These are phyloP conservation scores for Tulasnella sp. DNA, from an alignment of 768 basidiomycete species.

Conservation along the genomic window DNA sequence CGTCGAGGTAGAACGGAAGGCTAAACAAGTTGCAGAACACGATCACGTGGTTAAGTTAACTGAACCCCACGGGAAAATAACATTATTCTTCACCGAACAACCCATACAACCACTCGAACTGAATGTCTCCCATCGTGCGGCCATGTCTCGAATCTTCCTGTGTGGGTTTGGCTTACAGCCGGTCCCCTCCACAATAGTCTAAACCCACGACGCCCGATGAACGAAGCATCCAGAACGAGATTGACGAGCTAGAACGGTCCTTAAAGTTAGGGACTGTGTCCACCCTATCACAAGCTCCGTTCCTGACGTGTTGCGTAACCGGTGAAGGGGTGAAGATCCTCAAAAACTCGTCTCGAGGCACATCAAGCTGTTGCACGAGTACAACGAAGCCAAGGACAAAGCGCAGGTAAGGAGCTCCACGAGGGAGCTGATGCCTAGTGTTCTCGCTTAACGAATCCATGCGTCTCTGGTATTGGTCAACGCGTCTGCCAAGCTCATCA, in stretches of 20 bases:
- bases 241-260: slow-evolving; percentile 34
- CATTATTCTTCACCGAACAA: no score
- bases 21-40: no score
- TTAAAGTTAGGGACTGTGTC: slow-evolving; percentile 33
- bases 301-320: not conserved
- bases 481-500: not conserved
- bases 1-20: no score
- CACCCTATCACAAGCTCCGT: slow-evolving; percentile 13
- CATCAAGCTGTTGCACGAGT: slow-evolving; percentile 58
- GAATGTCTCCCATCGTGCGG: no score
- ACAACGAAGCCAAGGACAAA: slow-evolving; percentile 76
- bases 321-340: slow-evolving; percentile 38
- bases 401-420: slow-evolving; percentile 48
- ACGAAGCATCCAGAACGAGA: slow-evolving; percentile 39
- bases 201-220: no score
- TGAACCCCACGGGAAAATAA: no score
- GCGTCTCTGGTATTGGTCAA: slow-evolving; percentile 13
- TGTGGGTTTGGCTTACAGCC: no score
- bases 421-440: not conserved
- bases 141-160: no score
- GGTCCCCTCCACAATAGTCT: no score
- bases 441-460: not conserved
- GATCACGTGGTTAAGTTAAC: no score
- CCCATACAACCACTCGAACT: no score
- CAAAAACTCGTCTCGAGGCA: slow-evolving; percentile 50